Conservation (phyloP, 1,284 basidiomycete genomes). For the Stereum hirsutum region DNA sequence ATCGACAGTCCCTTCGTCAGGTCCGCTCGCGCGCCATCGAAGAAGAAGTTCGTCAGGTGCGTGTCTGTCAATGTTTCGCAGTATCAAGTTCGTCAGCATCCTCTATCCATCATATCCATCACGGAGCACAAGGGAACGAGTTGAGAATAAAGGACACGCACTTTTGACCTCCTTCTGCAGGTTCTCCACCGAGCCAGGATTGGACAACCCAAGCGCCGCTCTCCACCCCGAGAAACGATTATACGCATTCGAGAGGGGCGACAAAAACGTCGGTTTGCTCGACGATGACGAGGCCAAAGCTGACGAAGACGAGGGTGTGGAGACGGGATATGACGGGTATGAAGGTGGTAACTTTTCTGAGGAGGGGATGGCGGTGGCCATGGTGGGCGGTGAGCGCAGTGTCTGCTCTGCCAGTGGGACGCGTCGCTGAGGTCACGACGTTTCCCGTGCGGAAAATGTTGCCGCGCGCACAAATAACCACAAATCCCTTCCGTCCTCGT, state of each 20-base stretch:
- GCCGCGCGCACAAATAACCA: slow-evolving; percentile 3
- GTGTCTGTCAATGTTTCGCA: slow-evolving; percentile 46
- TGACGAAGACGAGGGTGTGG: slow-evolving; percentile 10
- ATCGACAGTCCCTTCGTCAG: slow-evolving; percentile 90
- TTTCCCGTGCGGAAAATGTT: slow-evolving; percentile 1
- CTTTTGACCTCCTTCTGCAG: slow-evolving; percentile 87
- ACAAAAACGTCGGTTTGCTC: slow-evolving; percentile 22
- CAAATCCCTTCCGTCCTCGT: background rate
- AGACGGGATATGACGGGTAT: slow-evolving; percentile 1
- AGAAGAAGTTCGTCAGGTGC: slow-evolving; percentile 90
- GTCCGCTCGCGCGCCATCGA: slow-evolving; percentile 96
- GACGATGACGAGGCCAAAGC: slow-evolving; percentile 15
- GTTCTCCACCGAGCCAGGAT: slow-evolving; percentile 87
- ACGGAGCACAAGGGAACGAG: slow-evolving; percentile 4
- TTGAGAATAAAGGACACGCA: slow-evolving; percentile 22
- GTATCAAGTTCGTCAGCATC: background rate
- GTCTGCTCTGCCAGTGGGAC: background rate
- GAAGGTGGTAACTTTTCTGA: slow-evolving; percentile 5
- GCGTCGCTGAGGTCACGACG: slow-evolving; percentile 1
- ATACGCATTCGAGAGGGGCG: slow-evolving; percentile 58
- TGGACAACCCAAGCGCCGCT: slow-evolving; percentile 68
- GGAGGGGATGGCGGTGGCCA: slow-evolving; percentile 7
- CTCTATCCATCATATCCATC: too few relatives aligned
- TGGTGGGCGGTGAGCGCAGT: background rate
- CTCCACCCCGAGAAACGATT: slow-evolving; percentile 76